Evolutionary conservation across 805 yeast genomes (phyloP).

Genomic region (Cyberlindnera mrakii): DNA sequence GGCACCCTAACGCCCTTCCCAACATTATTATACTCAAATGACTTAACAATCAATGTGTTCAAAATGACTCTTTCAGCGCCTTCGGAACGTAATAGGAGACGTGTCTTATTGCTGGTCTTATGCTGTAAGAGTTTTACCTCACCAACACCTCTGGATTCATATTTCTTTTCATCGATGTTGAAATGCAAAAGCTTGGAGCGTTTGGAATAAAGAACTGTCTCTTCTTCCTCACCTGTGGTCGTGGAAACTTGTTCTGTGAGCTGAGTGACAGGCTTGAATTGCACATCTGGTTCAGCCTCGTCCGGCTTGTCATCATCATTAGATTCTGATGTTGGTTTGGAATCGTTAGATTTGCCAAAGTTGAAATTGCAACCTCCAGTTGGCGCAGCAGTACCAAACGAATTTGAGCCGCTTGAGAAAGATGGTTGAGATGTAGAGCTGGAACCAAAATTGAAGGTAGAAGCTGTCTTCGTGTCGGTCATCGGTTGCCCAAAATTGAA

Average conservation of each 20-base stretch:
- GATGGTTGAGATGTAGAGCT: not conserved
- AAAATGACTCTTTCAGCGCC: conserved; percentile 77
- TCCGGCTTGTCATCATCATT: conserved; percentile 31
- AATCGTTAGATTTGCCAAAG: conserved; percentile 14
- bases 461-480: conserved; percentile 5
- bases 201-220: conserved; percentile 54
- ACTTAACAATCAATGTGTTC: conserved; percentile 55
- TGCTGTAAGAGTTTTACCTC: conserved; percentile 68
- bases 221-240: conserved; percentile 83
- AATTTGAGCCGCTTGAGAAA: too few relatives aligned
- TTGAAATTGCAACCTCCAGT: conserved; percentile 9
- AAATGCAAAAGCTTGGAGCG: conserved; percentile 67
- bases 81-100: conserved; percentile 81
- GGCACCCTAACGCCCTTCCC: conserved; percentile 72
- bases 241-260: conserved; percentile 47
- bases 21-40: conserved; percentile 51
- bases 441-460: conserved; percentile 23
- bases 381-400: conserved; percentile 2
- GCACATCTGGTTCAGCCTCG: conserved; percentile 42
- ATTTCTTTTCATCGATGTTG: conserved; percentile 43
- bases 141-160: conserved; percentile 71
- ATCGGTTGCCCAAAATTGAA: conserved; percentile 2
- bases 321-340: conserved; percentile 12
- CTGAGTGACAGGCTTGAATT: conserved; percentile 38
- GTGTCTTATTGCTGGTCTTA: conserved; percentile 49